Base-by-base conservation (phyloP, 2,329 filamentous ascomycete species). In the Aspergillus sp. region DNA sequence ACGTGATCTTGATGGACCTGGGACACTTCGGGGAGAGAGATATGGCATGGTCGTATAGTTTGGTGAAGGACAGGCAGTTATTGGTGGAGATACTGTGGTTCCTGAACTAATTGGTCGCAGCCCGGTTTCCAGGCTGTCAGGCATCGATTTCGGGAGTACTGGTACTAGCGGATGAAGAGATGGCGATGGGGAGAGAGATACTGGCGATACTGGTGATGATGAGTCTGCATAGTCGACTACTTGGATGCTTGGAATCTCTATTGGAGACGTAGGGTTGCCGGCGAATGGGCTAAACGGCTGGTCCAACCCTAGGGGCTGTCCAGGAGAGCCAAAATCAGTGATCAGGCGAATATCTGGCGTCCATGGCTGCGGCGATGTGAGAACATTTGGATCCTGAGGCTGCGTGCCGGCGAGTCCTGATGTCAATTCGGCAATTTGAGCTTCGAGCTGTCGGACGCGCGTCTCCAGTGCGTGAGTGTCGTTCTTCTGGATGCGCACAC, bases 211-310 rank as follows among this genome's bases (percentile, higher is more conserved):
- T 31, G 55, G 55, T 2, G 55, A 56, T 19, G 46, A 1, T 4
- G 47, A 19, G 31, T 45, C 45, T 8, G 61, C 62, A 53, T 46
- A 66, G 11, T 60, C 59, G n/a, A 64, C 55, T 4, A 66, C 54
- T 19, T 64, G 56, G 25, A 66, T 66, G 13, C 62, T 58, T 0
- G 64, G 61, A 3, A 66, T 62, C 23, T 61, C 64, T 19, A 59
- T 15, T 1, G 53, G 30, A 9, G 57, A 51, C 31, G 48, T 48
- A 28, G 3, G 34, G 30, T 3, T 30, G 25, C 34, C 34, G 15
- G 34, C 34, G 7, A 54, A 50, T 11, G 54, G 46, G 19, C 55
- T 6, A 38, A 43, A 50, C n/a, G 53, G 1, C 22, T 52, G 47
- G n/a, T 47, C 51, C 19, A 31, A 45, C 8, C 54, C 22, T 3